These are phyloP conservation scores for Sporothrix inflata DNA, from an alignment of 2,329 filamentous ascomycete species.

Conservation along the genomic window DNA sequence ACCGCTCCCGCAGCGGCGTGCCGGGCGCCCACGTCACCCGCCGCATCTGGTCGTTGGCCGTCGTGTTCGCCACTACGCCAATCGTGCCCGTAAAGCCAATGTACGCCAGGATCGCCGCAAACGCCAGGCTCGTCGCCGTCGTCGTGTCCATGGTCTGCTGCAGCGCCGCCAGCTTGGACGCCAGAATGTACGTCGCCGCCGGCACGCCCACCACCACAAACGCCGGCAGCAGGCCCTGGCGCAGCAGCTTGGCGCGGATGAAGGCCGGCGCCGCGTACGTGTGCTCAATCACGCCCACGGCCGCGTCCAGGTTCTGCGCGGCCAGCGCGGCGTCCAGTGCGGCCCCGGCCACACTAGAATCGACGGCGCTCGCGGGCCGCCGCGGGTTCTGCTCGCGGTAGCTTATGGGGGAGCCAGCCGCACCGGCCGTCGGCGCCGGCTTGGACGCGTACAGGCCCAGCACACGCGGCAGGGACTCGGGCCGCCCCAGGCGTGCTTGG, in stretches of 20 bases:
- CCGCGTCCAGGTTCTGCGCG: slow-evolving; percentile 74
- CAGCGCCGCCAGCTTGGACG: slow-evolving; percentile 65
- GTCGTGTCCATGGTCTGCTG: slow-evolving; percentile 77
- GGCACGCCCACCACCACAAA: slow-evolving; percentile 62
- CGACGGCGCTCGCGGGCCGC: slow-evolving; percentile 71
- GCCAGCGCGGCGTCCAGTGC: slow-evolving; percentile 81
- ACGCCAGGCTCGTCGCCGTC: slow-evolving; percentile 75
- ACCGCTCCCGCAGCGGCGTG: slow-evolving; percentile 77
- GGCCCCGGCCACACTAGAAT: slow-evolving; percentile 67
- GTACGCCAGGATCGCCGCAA: slow-evolving; percentile 82
- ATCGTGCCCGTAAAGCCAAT: slow-evolving; percentile 78
- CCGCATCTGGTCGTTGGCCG: slow-evolving; percentile 92
- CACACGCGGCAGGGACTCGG: slow-evolving; percentile 76
- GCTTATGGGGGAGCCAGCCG: slow-evolving; percentile 49
- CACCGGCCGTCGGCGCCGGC: slow-evolving; percentile 66
- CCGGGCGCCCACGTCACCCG: slow-evolving; percentile 89
- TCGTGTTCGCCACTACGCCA: slow-evolving; percentile 81
- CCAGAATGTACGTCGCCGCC: slow-evolving; percentile 69
- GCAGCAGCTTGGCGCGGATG: slow-evolving; percentile 67
- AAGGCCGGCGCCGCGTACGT: slow-evolving; percentile 70
- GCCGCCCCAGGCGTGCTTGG: slow-evolving; percentile 72
- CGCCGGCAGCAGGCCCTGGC: slow-evolving; percentile 63
- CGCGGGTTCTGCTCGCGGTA: slow-evolving; percentile 69
- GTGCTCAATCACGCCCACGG: slow-evolving; percentile 73
- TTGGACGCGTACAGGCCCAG: slow-evolving; percentile 85